Evolutionary conservation across 2,329 filamentous ascomycete genomes (phyloP).

Genomic region (Trichophyton rubrum): DNA sequence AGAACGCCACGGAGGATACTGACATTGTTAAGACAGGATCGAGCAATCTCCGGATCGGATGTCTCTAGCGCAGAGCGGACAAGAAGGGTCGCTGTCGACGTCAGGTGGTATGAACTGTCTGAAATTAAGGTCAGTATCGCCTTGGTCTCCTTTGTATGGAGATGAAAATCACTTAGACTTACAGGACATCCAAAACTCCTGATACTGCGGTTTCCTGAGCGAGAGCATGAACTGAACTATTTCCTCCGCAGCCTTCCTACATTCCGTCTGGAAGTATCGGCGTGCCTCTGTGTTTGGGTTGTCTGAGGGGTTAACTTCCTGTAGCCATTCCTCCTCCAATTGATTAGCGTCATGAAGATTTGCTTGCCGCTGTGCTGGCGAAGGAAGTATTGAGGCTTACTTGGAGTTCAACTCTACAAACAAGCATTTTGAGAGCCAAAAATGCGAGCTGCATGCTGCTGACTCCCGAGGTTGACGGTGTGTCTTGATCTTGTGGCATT

Average conservation of each 20-base stretch:
- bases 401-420: constrained; percentile 36
- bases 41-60: constrained; percentile 34
- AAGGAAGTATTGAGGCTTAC: constrained; percentile 20
- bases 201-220: constrained; percentile 36
- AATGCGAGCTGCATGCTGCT: constrained; percentile 35
- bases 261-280: constrained; percentile 37
- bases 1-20: constrained; percentile 38
- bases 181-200: constrained; percentile 43
- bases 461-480: constrained; percentile 29
- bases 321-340: constrained; percentile 2
- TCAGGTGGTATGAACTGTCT: constrained; percentile 42
- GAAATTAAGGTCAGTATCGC: background rate
- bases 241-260: constrained; percentile 32
- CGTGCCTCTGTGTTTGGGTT: constrained; percentile 34
- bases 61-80: constrained; percentile 42
- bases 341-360: background rate
- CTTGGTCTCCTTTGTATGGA: background rate
- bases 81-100: constrained; percentile 42
- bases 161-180: constrained; percentile 13
- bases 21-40: constrained; percentile 36
- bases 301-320: constrained; percentile 34
- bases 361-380: constrained; percentile 5
- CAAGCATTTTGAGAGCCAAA: constrained; percentile 36
- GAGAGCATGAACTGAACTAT: constrained; percentile 40
- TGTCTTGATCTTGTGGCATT: constrained; percentile 21